Base-by-base conservation (phyloP, 345 rosid genomes). In the Aquilaria malaccensis region DNA sequence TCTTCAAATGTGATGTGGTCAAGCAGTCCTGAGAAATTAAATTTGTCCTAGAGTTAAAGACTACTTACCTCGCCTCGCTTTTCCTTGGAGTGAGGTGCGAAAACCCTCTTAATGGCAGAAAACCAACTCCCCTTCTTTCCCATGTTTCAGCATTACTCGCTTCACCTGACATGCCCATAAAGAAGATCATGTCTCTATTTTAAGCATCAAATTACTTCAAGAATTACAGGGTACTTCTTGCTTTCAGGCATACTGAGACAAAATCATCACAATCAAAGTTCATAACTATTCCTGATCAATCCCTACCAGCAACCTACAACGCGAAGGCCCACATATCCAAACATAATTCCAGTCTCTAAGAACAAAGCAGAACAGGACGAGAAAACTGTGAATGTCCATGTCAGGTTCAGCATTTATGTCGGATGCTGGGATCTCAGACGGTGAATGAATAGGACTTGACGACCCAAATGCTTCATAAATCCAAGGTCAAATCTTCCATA, bases 111-210 rank as follows among this genome's bases (percentile, higher is more conserved):
- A 70, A 94, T 88, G 61, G 97, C 93, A 52, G 96, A 80, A 83
- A 90, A 83, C 99, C 99, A 94, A 62, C 86, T 83, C 58, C 96
- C 92, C 77, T 79, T 84, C 91, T 86, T 94, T 64, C 99, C 89
- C 99, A 94, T 93, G 70, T 72, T 71, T 73, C 30, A 79, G 81
- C 95, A 90, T 86, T 78, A 80, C 85, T 75, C 7, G 72, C 61
- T 70, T 60, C 55, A 72, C 79, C 80, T 77, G 71, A 37, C 43
- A 37, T 9, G 7, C 43, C 43, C 43, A 37, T 37, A 4, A 37
- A 9, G 7, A 37, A 37, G 7, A 37, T 37, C 43, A 37, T 3
- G 5, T 2, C 43, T 37, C 65, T 53, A 41, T 53, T 10, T 52
- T 65, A 76, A 63, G 46, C 63, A 52, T 67, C 68, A 47, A 55